These are phyloP conservation scores for Pythium dissimile DNA, from an alignment of 352 stramenopile genomes.

Conservation along the genomic window DNA sequence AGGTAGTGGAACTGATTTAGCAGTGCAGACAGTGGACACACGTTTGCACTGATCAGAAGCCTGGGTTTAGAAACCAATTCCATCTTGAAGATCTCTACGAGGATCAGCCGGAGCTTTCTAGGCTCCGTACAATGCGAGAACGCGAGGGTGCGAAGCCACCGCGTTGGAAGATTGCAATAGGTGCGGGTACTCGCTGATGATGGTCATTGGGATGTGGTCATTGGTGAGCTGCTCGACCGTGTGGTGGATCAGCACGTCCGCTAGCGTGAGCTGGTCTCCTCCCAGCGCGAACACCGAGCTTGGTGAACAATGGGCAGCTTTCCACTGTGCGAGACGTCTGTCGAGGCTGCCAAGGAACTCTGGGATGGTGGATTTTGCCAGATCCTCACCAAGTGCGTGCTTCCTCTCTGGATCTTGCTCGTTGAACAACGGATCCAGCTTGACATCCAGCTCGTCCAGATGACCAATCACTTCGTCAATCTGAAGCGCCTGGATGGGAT, in stretches of 20 bases:
- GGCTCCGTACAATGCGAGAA: too few species aligned
- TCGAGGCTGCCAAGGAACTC: slow-evolving; percentile 33
- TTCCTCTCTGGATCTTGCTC: slow-evolving; percentile 26
- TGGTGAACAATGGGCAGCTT: too few species aligned
- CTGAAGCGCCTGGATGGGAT: neutral
- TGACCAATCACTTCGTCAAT: slow-evolving; percentile 41
- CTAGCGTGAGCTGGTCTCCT: slow-evolving; percentile 31
- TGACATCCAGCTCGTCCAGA: slow-evolving; percentile 26
- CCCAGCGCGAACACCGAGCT: slow-evolving; percentile 27
- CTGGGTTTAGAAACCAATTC: too few species aligned
- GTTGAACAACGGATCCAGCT: slow-evolving; percentile 21
- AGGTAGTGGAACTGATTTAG: too few species aligned
- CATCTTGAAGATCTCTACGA: too few species aligned
- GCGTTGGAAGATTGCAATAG: neutral
- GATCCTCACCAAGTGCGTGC: slow-evolving; percentile 26
- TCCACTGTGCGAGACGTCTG: slow-evolving; percentile 27
- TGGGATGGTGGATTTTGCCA: slow-evolving; percentile 25
- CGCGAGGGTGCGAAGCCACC: neutral
- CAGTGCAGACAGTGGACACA: too few species aligned
- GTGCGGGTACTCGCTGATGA: neutral
- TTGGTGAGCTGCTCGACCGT: neutral
- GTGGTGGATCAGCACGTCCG: slow-evolving; percentile 46
- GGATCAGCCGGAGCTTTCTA: too few species aligned
- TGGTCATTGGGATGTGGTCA: neutral
- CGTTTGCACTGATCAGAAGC: too few species aligned